phyloP scores from a whole-genome alignment of 2,329 filamentous ascomycete genomes.

The Aspergillus clavatus region DNA sequence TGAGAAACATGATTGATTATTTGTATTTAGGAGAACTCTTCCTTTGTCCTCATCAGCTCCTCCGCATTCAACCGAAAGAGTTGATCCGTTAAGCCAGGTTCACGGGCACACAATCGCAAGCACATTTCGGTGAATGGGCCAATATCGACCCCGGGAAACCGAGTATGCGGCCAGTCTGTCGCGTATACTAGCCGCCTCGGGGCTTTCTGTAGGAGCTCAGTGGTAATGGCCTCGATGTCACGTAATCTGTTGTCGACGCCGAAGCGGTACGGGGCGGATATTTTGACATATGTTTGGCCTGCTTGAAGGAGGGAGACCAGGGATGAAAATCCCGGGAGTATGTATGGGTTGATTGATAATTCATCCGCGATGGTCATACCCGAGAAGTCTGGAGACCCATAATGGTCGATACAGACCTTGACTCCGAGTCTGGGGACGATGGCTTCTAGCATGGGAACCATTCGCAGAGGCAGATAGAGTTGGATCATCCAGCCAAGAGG shows the following conservation, averaged over 20 bases:
- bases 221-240: constrained; percentile 47
- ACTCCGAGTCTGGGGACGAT: constrained; percentile 49
- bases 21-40: no score
- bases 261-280: constrained; percentile 57
- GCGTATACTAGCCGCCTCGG: constrained; percentile 52
- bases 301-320: constrained; percentile 45
- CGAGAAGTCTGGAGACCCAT: constrained; percentile 47
- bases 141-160: constrained; percentile 55
- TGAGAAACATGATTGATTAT: no score
- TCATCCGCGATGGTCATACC: constrained; percentile 9
- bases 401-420: constrained; percentile 57
- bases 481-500: constrained; percentile 55
- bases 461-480: constrained; percentile 52
- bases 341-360: constrained; percentile 38
- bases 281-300: constrained; percentile 53
- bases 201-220: constrained; percentile 46
- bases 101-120: constrained; percentile 49
- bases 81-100: constrained; percentile 43
- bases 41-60: constrained; percentile 44
- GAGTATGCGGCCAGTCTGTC: constrained; percentile 62
- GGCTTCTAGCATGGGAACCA: constrained; percentile 46
- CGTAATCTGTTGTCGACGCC: constrained; percentile 42
- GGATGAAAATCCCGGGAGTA: constrained; percentile 47
- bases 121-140: constrained; percentile 51
- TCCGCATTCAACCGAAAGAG: constrained; percentile 56